These are phyloP conservation scores for Pythium phragmiticola DNA, from an alignment of 352 stramenopile species.

Conservation along the genomic window DNA sequence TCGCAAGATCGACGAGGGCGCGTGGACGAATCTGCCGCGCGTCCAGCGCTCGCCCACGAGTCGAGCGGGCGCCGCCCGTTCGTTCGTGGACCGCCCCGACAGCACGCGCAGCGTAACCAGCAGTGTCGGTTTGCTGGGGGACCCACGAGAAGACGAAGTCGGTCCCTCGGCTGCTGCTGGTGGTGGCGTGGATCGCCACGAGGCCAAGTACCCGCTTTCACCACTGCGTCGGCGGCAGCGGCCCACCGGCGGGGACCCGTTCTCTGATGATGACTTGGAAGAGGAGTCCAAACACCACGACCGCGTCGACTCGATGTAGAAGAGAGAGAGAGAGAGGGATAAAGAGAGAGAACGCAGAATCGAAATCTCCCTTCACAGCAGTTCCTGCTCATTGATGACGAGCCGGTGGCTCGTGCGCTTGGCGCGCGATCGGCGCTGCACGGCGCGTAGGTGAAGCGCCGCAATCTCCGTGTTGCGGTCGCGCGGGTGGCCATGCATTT, in stretches of 20 bases:
- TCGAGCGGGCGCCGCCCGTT: slow-evolving; percentile 5
- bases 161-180: neutral
- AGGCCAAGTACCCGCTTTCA: slow-evolving; percentile 33
- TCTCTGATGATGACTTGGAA: slow-evolving; percentile 16
- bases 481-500: slow-evolving; percentile 22
- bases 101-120: slow-evolving; percentile 51
- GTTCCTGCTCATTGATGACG: slow-evolving; percentile 35
- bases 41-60: slow-evolving; percentile 58
- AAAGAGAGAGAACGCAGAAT: neutral
- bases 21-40: slow-evolving; percentile 79
- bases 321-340: neutral
- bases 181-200: slow-evolving; percentile 2
- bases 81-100: slow-evolving; percentile 25
- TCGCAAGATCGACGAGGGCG: slow-evolving; percentile 65
- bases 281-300: slow-evolving; percentile 19
- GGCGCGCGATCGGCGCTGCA: slow-evolving; percentile 51
- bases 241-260: slow-evolving; percentile 16
- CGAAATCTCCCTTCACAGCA: neutral
- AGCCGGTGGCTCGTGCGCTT: slow-evolving; percentile 32
- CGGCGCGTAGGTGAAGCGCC: slow-evolving; percentile 47
- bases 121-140: slow-evolving; percentile 24
- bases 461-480: slow-evolving; percentile 74
- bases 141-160: slow-evolving; percentile 7
- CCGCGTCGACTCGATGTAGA: slow-evolving; percentile 34
- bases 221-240: slow-evolving; percentile 37